Percentiles rank a stretch among this genome's conserved stretches.
Evolutionary conservation across 176 grass and related monocot genomes (phyloP).

Genomic region (Oryza brachyantha): DNA sequence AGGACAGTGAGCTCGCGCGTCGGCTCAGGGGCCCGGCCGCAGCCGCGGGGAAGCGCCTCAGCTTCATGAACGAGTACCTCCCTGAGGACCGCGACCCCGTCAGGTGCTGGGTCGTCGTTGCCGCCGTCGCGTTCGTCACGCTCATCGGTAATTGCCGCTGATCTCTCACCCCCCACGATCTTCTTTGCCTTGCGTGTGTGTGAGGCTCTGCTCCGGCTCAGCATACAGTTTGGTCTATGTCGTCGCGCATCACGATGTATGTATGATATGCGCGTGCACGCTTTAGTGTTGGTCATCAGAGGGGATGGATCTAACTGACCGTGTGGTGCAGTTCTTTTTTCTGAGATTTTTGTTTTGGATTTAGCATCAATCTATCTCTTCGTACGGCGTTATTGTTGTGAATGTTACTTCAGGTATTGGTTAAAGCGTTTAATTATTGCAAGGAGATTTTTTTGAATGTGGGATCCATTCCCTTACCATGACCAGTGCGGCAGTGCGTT

Average conservation of each 20-base stretch:
- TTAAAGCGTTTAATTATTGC: background rate
- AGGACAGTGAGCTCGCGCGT: constrained; percentile 77
- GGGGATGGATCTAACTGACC: constrained; percentile 42
- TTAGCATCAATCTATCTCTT: background rate
- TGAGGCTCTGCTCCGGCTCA: background rate
- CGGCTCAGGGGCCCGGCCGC: constrained; percentile 45
- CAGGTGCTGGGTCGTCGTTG: constrained; percentile 73
- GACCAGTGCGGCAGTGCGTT: constrained; percentile 31
- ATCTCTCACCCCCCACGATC: constrained; percentile 1
- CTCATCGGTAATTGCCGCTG: constrained; percentile 55
- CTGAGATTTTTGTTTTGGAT: constrained; percentile 15
- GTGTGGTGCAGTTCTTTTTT: background rate
- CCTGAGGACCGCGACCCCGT: constrained; percentile 92
- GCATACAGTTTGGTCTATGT: background rate
- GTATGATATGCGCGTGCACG: constrained; percentile 7
- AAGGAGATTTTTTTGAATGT: background rate
- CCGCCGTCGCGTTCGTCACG: constrained; percentile 71
- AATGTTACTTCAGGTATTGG: background rate
- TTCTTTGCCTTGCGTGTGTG: background rate
- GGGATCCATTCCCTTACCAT: constrained; percentile 25
- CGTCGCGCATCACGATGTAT: background rate
- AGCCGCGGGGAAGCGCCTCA: constrained; percentile 49
- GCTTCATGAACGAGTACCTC: constrained; percentile 97
- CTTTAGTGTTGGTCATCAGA: background rate
- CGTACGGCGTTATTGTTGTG: background rate